Conservation (phyloP, 2,329 filamentous ascomycete species). For the Exserohilum rostratum region DNA sequence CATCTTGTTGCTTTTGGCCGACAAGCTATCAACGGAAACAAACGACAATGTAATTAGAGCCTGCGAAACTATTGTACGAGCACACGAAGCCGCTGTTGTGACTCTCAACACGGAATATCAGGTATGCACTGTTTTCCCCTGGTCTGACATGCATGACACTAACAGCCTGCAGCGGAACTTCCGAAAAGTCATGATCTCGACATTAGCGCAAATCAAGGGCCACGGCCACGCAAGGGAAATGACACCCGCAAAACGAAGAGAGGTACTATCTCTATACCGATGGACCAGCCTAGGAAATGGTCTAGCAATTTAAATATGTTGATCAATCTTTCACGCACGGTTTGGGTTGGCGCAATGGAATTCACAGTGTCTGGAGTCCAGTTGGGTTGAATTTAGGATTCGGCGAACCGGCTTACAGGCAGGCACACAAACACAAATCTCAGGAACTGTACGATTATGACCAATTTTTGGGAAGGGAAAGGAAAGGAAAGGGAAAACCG, state of each 20-base stretch:
- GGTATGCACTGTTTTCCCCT: constrained; percentile 53
- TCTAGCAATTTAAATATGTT: constrained; percentile 37
- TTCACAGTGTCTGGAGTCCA: background rate
- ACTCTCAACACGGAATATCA: constrained; percentile 96
- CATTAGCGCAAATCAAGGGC: constrained; percentile 47
- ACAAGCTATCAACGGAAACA: constrained; percentile 84
- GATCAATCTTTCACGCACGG: background rate
- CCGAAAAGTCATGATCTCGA: constrained; percentile 58
- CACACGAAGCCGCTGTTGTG: constrained; percentile 92
- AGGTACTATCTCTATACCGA: constrained; percentile 60
- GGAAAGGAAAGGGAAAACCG: background rate
- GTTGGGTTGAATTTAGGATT: background rate
- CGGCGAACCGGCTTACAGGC: background rate
- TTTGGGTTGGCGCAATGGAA: background rate
- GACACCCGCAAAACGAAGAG: constrained; percentile 51
- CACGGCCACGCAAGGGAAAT: constrained; percentile 45
- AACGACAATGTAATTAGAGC: constrained; percentile 83
- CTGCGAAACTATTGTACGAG: constrained; percentile 90
- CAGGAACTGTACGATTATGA: constrained; percentile 1
- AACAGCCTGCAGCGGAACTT: constrained; percentile 56
- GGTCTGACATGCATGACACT: background rate
- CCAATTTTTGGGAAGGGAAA: background rate
- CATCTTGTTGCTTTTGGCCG: constrained; percentile 82
- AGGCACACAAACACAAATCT: too few relatives aligned
- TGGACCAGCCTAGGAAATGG: constrained; percentile 56